Conservation (phyloP, 2,329 filamentous ascomycete genomes). For the Fusarium austroafricanum region DNA sequence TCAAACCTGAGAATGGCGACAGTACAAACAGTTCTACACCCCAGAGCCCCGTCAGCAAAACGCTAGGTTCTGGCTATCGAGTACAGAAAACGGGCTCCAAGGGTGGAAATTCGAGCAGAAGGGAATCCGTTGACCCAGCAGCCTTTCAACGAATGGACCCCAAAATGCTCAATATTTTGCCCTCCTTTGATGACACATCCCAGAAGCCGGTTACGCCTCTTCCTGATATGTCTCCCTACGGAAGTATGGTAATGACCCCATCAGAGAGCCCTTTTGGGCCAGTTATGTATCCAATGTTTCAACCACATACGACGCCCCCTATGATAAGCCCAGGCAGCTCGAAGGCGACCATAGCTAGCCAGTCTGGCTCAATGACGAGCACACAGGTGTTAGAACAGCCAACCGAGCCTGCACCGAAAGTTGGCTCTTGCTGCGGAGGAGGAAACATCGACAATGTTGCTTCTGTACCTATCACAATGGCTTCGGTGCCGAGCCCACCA, state of each 20-base stretch:
- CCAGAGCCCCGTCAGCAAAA: slow-evolving; percentile 48
- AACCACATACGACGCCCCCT: slow-evolving; percentile 46
- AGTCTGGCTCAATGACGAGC: slow-evolving; percentile 34
- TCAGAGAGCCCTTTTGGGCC: slow-evolving; percentile 42
- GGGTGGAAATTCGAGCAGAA: slow-evolving; percentile 50
- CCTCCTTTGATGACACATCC: slow-evolving; percentile 48
- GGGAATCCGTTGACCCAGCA: slow-evolving; percentile 62
- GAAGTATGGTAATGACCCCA: slow-evolving; percentile 46
- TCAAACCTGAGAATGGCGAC: slow-evolving; percentile 44
- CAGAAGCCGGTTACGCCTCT: slow-evolving; percentile 42
- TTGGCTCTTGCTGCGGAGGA: slow-evolving; percentile 54
- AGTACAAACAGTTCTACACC: slow-evolving; percentile 43
- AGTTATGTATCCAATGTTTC: slow-evolving; percentile 50
- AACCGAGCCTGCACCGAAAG: slow-evolving; percentile 31
- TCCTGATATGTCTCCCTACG: slow-evolving; percentile 45
- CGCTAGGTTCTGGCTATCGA: slow-evolving; percentile 53
- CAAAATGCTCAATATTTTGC: slow-evolving; percentile 62
- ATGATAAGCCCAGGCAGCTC: slow-evolving; percentile 33
- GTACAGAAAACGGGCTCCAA: slow-evolving; percentile 59
- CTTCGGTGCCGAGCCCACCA: slow-evolving; percentile 30
- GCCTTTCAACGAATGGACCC: slow-evolving; percentile 65
- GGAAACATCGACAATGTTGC: slow-evolving; percentile 13
- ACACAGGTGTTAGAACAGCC: slow-evolving; percentile 29
- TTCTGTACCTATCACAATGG: slow-evolving; percentile 22
- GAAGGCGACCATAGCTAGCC: slow-evolving; percentile 38